phyloP scores from a whole-genome alignment of 352 stramenopile species.

The Pythium plurisporium region DNA sequence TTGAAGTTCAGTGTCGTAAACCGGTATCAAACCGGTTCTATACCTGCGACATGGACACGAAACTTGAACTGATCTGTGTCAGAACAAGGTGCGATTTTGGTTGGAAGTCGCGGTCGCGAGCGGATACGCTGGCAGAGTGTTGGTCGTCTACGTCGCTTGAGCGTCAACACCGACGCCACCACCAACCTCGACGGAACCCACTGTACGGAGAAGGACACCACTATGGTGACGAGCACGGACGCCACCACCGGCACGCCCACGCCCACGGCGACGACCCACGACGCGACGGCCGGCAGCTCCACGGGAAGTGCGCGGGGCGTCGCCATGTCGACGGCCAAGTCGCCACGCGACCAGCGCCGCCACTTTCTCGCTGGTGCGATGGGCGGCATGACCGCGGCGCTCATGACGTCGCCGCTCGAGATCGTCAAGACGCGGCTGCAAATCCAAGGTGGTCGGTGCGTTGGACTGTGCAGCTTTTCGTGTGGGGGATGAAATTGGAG shows the following conservation, averaged over 20 bases:
- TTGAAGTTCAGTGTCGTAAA: slow-evolving; percentile 4
- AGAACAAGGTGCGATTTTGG: slow-evolving; percentile 23
- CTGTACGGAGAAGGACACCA: background rate
- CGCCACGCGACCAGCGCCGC: slow-evolving; percentile 27
- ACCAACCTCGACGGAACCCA: background rate
- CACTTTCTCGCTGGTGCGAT: slow-evolving; percentile 76
- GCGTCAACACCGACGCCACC: slow-evolving; percentile 12
- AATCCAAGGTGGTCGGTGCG: slow-evolving; percentile 60
- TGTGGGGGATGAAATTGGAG: background rate
- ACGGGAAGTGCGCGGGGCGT: slow-evolving; percentile 7
- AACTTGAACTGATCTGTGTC: background rate
- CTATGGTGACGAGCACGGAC: background rate
- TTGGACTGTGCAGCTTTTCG: background rate
- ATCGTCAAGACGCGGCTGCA: slow-evolving; percentile 85
- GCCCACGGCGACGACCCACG: too few species aligned
- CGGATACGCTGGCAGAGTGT: slow-evolving; percentile 18
- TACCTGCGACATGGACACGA: slow-evolving; percentile 9
- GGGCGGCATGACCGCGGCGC: slow-evolving; percentile 73
- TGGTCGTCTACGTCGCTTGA: slow-evolving; percentile 6
- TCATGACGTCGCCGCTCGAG: slow-evolving; percentile 81
- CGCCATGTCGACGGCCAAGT: slow-evolving; percentile 19
- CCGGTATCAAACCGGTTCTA: slow-evolving; percentile 6
- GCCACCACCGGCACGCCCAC: background rate
- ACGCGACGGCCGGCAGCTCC: background rate
- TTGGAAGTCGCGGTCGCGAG: slow-evolving; percentile 19